A percentile compares a stretch with the other conserved stretches of the same genome.
Conservation (phyloP, 208 protist species). For the Crithidia thermophila region DNA sequence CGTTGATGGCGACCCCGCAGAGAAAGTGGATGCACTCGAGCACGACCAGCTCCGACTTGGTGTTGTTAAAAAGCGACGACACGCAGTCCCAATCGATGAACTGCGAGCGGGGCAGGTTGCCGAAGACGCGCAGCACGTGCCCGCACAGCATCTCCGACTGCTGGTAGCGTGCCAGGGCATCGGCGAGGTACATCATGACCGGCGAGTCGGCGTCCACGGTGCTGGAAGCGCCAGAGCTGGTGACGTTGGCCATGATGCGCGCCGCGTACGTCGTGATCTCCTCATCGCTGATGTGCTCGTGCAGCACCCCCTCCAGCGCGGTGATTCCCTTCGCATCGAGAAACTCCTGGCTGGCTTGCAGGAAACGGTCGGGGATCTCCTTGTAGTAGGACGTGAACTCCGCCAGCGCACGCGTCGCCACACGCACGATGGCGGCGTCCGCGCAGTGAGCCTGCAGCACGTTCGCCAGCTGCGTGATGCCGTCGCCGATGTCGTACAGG, state of each 20-base stretch:
- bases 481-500: conserved; percentile 82
- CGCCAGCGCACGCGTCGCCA: conserved; percentile 67
- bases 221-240: conserved; percentile 59
- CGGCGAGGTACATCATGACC: conserved; percentile 66
- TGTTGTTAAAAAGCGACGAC: conserved; percentile 59
- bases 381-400: conserved; percentile 89
- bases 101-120: conserved; percentile 74
- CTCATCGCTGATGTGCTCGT: conserved; percentile 69
- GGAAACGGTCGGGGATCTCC: conserved; percentile 78
- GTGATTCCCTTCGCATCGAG: conserved; percentile 67
- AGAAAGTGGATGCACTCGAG: conserved; percentile 83
- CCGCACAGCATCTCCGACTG: conserved; percentile 72
- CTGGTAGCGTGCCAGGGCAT: conserved; percentile 62
- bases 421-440: conserved; percentile 53
- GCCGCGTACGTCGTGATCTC: conserved; percentile 71
- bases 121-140: conserved; percentile 81
- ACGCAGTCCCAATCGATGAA: conserved; percentile 82
- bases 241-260: conserved; percentile 78
- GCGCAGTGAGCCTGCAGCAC: conserved; percentile 54
- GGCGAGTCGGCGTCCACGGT: conserved; percentile 59
- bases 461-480: conserved; percentile 76
- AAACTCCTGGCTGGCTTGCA: conserved; percentile 66
- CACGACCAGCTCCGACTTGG: conserved; percentile 66
- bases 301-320: conserved; percentile 69
- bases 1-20: conserved; percentile 79